These are phyloP conservation scores for Oxytropis ochrocephala DNA, from an alignment of 306 rosid species.

Conservation along the genomic window DNA sequence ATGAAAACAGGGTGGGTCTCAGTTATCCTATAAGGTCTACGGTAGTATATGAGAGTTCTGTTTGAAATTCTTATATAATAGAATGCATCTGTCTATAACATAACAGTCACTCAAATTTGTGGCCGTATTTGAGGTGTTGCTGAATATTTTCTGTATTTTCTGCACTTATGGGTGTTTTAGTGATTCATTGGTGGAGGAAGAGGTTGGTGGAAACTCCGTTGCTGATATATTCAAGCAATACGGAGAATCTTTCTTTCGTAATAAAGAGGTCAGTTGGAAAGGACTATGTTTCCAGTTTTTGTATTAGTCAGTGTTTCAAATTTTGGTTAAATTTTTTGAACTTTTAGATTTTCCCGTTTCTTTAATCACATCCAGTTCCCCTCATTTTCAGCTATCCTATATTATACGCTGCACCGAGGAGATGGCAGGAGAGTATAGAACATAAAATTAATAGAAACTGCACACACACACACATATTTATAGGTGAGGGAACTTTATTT, in stretches of 20 bases:
- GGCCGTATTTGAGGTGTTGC: constrained; percentile 13
- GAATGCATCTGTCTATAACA: background rate
- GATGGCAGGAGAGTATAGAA: background rate
- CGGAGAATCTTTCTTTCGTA: constrained; percentile 83
- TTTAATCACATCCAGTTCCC: background rate
- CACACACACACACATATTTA: background rate
- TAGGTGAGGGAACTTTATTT: no score
- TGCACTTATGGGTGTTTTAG: constrained; percentile 40
- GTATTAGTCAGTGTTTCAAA: background rate
- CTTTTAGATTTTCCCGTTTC: background rate
- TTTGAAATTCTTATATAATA: constrained; percentile 8
- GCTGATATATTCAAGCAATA: constrained; percentile 76
- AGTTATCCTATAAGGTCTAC: constrained; percentile 8
- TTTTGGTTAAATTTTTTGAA: constrained; percentile 6
- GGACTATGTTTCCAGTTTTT: constrained; percentile 4
- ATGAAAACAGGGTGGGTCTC: constrained; percentile 1
- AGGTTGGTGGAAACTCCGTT: constrained; percentile 58
- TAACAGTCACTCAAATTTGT: background rate
- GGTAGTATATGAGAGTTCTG: constrained; percentile 6
- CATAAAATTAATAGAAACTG: background rate
- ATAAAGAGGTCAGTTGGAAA: constrained; percentile 70
- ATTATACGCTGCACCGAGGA: background rate
- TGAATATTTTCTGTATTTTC: constrained; percentile 16
- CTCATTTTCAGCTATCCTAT: background rate
- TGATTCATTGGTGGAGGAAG: constrained; percentile 77